These are phyloP conservation scores for Colletotrichum costaricense DNA, from an alignment of 2,329 filamentous ascomycete genomes.

Conservation along the genomic window DNA sequence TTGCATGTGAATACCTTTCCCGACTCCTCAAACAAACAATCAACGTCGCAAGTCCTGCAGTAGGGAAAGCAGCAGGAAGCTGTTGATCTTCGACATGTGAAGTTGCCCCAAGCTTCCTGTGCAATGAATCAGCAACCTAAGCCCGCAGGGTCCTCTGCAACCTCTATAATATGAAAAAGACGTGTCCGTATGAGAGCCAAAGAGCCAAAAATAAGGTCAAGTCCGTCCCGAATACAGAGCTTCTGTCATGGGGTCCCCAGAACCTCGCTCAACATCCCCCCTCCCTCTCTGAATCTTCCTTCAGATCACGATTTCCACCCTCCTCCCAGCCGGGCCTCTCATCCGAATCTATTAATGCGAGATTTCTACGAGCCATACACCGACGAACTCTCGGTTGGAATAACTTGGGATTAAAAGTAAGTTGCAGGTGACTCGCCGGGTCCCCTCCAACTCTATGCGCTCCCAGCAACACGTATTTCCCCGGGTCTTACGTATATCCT, in stretches of 20 bases:
- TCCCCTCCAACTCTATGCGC: too few species aligned
- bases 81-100: conserved; percentile 7
- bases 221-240: neutral
- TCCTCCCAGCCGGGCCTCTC: conserved; percentile 17
- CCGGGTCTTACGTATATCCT: neutral
- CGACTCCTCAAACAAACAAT: neutral
- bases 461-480: neutral
- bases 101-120: conserved; percentile 2
- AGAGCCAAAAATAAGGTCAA: neutral
- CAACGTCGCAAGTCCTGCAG: neutral
- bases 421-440: conserved; percentile 7
- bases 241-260: neutral
- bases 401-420: neutral
- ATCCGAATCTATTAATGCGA: conserved; percentile 12
- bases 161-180: neutral
- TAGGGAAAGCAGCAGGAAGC: neutral
- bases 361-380: neutral
- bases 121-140: neutral
- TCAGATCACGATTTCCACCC: neutral
- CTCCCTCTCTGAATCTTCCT: neutral
- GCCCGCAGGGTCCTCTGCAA: neutral
- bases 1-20: conserved; percentile 4
- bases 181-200: neutral
- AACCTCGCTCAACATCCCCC: neutral
- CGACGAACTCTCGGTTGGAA: neutral